Percentiles rank a stretch among this genome's conserved stretches.
Evolutionary conservation across 768 basidiomycete species (phyloP).

Genomic region (Russula compacta): DNA sequence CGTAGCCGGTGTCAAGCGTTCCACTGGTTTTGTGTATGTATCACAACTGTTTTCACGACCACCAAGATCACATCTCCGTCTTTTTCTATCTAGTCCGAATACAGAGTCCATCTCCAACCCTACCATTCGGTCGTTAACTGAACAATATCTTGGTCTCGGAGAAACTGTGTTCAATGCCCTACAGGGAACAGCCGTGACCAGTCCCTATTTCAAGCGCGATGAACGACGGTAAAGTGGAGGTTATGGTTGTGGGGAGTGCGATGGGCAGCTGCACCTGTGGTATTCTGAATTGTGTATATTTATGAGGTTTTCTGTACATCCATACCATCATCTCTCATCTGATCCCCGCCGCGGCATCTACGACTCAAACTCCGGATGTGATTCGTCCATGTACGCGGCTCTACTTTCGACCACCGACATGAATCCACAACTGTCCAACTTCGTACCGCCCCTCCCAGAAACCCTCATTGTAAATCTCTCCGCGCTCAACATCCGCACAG

Average conservation of each 20-base stretch:
- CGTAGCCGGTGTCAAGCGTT: constrained; percentile 81
- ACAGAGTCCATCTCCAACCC: constrained; percentile 65
- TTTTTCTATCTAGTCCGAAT: constrained; percentile 44
- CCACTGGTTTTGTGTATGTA: constrained; percentile 84
- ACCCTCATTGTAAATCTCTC: constrained; percentile 6
- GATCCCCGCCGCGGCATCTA: not conserved
- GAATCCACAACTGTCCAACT: constrained; percentile 7
- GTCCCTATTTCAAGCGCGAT: constrained; percentile 66
- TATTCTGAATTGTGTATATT: not conserved
- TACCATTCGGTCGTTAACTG: constrained; percentile 64
- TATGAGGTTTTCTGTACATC: not conserved
- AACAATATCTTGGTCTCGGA: constrained; percentile 77
- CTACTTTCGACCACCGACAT: constrained; percentile 1
- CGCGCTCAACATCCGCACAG: constrained; percentile 12
- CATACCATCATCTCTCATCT: not conserved
- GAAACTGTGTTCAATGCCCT: constrained; percentile 84
- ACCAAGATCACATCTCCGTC: not conserved
- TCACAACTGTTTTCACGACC: constrained; percentile 2
- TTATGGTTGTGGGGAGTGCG: not conserved
- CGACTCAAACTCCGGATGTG: not conserved
- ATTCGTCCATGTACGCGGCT: not conserved
- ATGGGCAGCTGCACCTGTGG: not conserved
- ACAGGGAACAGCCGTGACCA: constrained; percentile 81
- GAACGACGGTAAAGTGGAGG: constrained; percentile 27
- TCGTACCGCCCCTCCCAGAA: constrained; percentile 11